phyloP scores from a whole-genome alignment of 176 grass and related monocot genomes.

The Hsuehochloa calcarea region DNA sequence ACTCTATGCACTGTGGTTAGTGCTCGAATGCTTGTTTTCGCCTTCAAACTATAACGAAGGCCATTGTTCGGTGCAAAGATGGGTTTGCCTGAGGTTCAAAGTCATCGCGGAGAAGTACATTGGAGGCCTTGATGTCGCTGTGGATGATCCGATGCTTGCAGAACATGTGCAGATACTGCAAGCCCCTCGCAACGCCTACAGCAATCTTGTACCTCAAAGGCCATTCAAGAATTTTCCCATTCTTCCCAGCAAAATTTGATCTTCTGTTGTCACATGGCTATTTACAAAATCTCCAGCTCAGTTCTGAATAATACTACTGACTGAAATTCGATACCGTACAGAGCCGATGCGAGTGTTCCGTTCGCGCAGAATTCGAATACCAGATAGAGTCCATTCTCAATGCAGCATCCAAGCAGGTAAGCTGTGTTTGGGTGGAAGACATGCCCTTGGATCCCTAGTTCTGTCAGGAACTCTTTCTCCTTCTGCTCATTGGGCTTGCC shows the following conservation, averaged over 20 bases:
- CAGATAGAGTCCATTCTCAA: slow-evolving; percentile 86
- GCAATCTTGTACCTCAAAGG: slow-evolving; percentile 74
- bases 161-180: slow-evolving; percentile 89
- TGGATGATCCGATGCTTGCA: slow-evolving; percentile 90
- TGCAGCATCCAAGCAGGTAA: slow-evolving; percentile 75
- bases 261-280: background rate
- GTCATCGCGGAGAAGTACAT: slow-evolving; percentile 73
- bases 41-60: background rate
- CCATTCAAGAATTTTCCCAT: slow-evolving; percentile 63
- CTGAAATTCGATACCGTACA: slow-evolving; percentile 61
- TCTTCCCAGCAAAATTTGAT: slow-evolving; percentile 57
- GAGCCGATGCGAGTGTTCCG: slow-evolving; percentile 65
- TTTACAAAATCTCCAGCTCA: background rate
- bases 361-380: slow-evolving; percentile 74
- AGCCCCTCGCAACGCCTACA: slow-evolving; percentile 70
- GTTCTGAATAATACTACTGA: background rate
- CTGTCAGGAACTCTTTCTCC: slow-evolving; percentile 81
- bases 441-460: slow-evolving; percentile 86
- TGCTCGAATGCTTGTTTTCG: background rate
- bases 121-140: slow-evolving; percentile 88
- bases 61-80: background rate
- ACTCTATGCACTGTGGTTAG: background rate
- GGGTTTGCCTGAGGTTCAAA: slow-evolving; percentile 74
- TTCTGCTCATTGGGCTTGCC: slow-evolving; percentile 68
- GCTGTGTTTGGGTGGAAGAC: slow-evolving; percentile 92